A percentile compares a stretch with the other conserved stretches of the same genome.
Conservation (phyloP, 2,329 filamentous ascomycete genomes). For the Plectosphaerella plurivora region DNA sequence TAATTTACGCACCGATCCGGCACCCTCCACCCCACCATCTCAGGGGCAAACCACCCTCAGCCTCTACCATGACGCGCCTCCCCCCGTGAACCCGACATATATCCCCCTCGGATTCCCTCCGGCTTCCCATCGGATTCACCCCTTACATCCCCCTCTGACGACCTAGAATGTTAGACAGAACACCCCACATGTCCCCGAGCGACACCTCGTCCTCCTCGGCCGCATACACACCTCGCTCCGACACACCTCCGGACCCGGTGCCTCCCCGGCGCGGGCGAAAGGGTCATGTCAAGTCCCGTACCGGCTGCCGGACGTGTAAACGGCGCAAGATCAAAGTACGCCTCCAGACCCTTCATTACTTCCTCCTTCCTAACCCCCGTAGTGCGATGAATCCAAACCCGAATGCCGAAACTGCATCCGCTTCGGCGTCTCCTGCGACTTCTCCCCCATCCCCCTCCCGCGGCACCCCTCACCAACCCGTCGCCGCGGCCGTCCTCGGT, state of each 20-base stretch:
- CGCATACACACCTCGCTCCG: neutral
- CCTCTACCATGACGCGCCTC: neutral
- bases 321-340: constrained; percentile 12
- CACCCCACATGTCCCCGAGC: neutral
- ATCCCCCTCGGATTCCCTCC: no score
- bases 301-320: constrained; percentile 14
- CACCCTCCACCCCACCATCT: neutral
- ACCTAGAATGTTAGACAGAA: neutral
- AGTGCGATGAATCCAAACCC: constrained; percentile 15
- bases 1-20: neutral
- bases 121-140: no score
- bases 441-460: constrained; percentile 1
- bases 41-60: neutral
- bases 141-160: no score
- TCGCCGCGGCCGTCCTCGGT: constrained; percentile 10
- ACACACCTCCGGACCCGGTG: neutral
- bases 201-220: neutral
- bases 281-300: constrained; percentile 9
- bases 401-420: constrained; percentile 12
- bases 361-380: neutral
- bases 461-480: constrained; percentile 1
- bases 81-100: neutral
- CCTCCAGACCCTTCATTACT: neutral
- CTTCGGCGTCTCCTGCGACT: constrained; percentile 13
- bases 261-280: neutral